A percentile compares a stretch with the other conserved stretches of the same genome.
phyloP scores from a whole-genome alignment of 768 basidiomycete species.

The Tephrocybe rancida region DNA sequence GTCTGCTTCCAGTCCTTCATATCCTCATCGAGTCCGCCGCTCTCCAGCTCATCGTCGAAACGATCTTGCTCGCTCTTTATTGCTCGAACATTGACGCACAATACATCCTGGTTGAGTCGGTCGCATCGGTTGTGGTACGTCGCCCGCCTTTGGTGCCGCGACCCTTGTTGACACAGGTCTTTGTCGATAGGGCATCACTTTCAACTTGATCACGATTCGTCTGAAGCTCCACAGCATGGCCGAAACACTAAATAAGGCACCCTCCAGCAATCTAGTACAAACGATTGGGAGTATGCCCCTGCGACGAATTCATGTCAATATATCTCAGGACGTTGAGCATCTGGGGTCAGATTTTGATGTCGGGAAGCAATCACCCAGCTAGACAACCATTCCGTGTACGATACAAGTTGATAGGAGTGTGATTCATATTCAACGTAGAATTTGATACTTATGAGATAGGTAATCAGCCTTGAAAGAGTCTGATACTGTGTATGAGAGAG shows the following conservation, averaged over 20 bases:
- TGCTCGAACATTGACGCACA: conserved; percentile 10
- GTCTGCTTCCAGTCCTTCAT: conserved; percentile 2
- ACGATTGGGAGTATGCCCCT: conserved; percentile 11
- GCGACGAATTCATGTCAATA: conserved; percentile 11
- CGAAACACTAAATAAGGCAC: not conserved
- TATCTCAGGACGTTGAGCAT: conserved; percentile 7
- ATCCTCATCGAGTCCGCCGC: conserved; percentile 13
- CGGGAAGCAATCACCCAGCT: no score
- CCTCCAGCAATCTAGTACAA: conserved; percentile 5
- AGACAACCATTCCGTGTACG: no score
- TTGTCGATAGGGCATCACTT: conserved; percentile 10
- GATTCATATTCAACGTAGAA: no score
- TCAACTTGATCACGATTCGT: conserved; percentile 12
- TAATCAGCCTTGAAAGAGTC: no score
- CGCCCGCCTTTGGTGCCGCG: not conserved
- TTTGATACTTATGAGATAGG: no score
- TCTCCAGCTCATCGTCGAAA: conserved; percentile 11
- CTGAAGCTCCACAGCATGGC: conserved; percentile 8
- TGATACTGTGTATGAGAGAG: no score
- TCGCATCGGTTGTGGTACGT: conserved; percentile 10
- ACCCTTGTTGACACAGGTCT: not conserved
- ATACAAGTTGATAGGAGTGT: no score
- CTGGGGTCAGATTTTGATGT: no score
- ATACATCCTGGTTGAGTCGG: conserved; percentile 11
- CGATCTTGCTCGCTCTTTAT: conserved; percentile 10